Evolutionary conservation across 441 rosid genomes (phyloP).

Genomic region (Gossypium schwendimanii): DNA sequence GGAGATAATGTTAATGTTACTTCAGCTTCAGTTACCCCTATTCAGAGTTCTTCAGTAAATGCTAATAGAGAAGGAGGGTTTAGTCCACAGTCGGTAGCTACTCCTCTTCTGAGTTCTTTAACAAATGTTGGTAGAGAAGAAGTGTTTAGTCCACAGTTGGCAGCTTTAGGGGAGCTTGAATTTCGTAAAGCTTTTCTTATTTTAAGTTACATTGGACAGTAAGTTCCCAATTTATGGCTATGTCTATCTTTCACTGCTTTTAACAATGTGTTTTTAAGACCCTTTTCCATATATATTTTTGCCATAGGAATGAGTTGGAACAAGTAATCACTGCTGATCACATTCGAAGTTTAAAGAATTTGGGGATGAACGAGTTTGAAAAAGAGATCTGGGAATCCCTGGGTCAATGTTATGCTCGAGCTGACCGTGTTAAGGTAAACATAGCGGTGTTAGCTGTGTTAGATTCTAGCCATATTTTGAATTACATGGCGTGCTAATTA

Average conservation of each 20-base stretch:
- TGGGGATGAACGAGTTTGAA: constrained; percentile 50
- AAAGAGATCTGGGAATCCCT: constrained; percentile 37
- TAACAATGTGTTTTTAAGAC: neutral
- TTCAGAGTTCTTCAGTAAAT: neutral
- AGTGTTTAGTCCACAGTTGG: constrained; percentile 27
- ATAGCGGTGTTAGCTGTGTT: neutral
- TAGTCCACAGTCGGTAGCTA: constrained; percentile 39
- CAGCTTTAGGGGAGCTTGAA: constrained; percentile 60
- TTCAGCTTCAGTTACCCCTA: neutral
- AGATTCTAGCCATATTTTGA: neutral
- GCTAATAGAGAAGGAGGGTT: neutral
- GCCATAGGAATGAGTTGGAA: constrained; percentile 31
- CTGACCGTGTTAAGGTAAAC: constrained; percentile 43
- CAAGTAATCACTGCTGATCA: constrained; percentile 28
- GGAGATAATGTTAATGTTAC: neutral
- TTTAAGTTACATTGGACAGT: constrained; percentile 58
- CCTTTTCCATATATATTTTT: neutral
- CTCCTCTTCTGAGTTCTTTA: neutral
- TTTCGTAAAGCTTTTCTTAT: constrained; percentile 62
- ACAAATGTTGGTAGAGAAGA: neutral
- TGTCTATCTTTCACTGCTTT: neutral
- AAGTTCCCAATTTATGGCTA: constrained; percentile 13
- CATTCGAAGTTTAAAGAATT: constrained; percentile 34
- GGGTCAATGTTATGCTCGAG: constrained; percentile 13
- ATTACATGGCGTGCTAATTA: neutral